Conservation (phyloP, 2,329 filamentous ascomycete species). For the Diaporthe ampelina region DNA sequence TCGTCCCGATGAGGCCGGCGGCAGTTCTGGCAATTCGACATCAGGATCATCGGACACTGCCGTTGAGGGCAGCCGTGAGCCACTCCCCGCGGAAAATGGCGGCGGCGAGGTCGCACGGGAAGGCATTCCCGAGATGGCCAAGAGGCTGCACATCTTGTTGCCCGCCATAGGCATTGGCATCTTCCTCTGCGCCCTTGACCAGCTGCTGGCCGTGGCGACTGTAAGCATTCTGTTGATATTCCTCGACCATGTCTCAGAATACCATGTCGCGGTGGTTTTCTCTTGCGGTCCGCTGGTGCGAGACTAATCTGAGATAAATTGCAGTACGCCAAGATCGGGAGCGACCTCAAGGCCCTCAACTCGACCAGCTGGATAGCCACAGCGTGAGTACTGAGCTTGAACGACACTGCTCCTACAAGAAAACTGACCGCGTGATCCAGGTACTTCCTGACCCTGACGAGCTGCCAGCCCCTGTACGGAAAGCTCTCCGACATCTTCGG, state of each 20-base stretch:
- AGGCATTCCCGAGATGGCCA: conserved; percentile 49
- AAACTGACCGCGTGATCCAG: conserved; percentile 49
- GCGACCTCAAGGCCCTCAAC: conserved; percentile 80
- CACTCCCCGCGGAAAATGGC: neutral
- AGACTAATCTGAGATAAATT: neutral
- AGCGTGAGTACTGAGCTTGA: conserved; percentile 29
- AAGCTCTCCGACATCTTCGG: conserved; percentile 69
- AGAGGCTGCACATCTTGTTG: conserved; percentile 55
- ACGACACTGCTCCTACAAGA: too few species aligned
- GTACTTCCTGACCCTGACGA: conserved; percentile 81
- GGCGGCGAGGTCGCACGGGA: conserved; percentile 38
- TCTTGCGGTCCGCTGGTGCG: too few species aligned
- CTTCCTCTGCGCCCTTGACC: conserved; percentile 80
- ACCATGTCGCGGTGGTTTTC: neutral
- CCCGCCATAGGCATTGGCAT: conserved; percentile 57
- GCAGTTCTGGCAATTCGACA: conserved; percentile 1
- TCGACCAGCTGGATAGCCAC: conserved; percentile 81
- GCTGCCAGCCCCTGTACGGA: conserved; percentile 80
- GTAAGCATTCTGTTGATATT: neutral
- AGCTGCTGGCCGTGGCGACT: conserved; percentile 82
- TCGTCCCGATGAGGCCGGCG: neutral
- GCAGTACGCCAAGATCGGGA: conserved; percentile 80
- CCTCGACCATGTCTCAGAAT: neutral
- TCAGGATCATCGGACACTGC: neutral
- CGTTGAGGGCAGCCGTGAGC: neutral